Base-by-base conservation (phyloP, 208 protist genomes). In the Naegleria fowleri region DNA sequence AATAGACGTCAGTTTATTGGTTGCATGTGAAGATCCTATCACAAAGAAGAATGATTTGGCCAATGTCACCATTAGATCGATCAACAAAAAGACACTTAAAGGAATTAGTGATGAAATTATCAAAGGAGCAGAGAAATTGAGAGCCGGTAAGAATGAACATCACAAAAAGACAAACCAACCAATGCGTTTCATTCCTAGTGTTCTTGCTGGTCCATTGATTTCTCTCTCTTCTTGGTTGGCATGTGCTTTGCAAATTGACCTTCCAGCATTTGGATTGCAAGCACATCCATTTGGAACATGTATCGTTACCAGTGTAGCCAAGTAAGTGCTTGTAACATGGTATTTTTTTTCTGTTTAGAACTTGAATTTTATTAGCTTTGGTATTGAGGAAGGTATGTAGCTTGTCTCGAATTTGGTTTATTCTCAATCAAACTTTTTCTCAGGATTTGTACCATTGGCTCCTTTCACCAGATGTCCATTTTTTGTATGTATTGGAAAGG, bases 31-130 rank as follows among this genome's bases (percentile, higher is more conserved):
- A 39, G 83, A 86, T 86, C 39, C 39, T 43, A 48, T 29, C 7
- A 86, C 39, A 29, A 86, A 39, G 38, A 86, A 86, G 40, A 39
- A 39, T 48, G 83, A 86, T 86, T 48, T 86, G 25, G n/a, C 83
- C 11, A 39, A 86, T 48, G 83, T 86, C 38, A 86, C 33, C 7
- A 86, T 86, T 48, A 40, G 83, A 38, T 48, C 33, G 29, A 86
- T 43, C 16, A 86, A 86, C n/a, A 29, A 40, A 48, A 51, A 48
- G 15, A 51, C 36, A 29, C 25, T 86, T 13, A 48, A 86, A 33
- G 16, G 41, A 40, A 48, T 86, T 48, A 13, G 36, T 16, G 40
- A 39, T 48, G 40, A 86, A 86, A 15, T 86, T 48, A 9, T 22
- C 22, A 29, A 29, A 86, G 83, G 38, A 51, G 83, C 40, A 33